phyloP scores from a whole-genome alignment of 106 monocot genomes.

The Ottelia alismoides region DNA sequence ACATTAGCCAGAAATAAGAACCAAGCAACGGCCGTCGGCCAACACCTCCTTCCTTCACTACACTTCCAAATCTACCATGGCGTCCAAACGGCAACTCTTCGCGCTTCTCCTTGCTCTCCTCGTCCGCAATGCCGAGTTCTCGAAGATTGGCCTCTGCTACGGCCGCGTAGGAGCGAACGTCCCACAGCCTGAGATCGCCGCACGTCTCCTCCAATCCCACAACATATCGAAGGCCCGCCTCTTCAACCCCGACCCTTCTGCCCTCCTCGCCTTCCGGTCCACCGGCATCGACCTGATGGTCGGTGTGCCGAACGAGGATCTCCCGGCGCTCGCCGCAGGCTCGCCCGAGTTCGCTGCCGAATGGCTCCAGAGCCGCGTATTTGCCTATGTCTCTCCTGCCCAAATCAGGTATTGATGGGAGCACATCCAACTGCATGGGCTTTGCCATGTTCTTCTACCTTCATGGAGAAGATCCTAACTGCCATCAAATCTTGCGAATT shows the following conservation, averaged over 20 bases:
- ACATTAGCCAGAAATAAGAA: too few relatives aligned
- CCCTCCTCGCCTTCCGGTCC: neutral
- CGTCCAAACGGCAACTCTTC: neutral
- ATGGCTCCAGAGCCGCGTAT: constrained; percentile 22
- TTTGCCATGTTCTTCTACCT: too few relatives aligned
- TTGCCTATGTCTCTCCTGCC: constrained; percentile 12
- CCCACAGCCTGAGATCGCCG: neutral
- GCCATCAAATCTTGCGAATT: too few relatives aligned
- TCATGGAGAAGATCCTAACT: too few relatives aligned
- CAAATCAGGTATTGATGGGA: too few relatives aligned
- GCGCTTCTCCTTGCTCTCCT: neutral
- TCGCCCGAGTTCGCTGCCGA: constrained; percentile 8
- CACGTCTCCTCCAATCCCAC: neutral
- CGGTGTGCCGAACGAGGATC: constrained; percentile 30
- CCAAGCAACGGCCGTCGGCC: too few relatives aligned
- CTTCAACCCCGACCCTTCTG: neutral
- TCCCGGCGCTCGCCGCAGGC: constrained; percentile 15
- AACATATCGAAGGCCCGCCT: neutral
- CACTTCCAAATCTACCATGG: neutral
- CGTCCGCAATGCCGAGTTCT: neutral
- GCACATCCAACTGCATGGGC: too few relatives aligned
- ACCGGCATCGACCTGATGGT: constrained; percentile 10
- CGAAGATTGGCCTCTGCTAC: neutral
- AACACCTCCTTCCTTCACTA: too few relatives aligned
- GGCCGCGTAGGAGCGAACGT: neutral